Conservation (phyloP, 2,329 filamentous ascomycete species). For the Phaeosphaeriaceae sp. region DNA sequence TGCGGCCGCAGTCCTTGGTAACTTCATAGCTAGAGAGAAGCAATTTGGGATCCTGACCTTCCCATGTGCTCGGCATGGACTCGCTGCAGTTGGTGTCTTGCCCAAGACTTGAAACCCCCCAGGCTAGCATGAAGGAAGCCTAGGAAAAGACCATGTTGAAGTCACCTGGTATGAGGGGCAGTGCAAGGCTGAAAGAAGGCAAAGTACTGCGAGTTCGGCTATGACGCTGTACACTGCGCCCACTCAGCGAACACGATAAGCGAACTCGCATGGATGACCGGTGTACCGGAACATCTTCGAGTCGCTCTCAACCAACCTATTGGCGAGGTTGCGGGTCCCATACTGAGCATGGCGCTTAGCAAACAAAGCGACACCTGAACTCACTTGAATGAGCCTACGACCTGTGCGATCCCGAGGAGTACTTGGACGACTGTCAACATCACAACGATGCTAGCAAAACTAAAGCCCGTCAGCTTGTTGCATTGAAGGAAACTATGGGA, state of each 20-base stretch:
- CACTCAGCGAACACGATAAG: slow-evolving; percentile 3
- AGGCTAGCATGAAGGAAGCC: not conserved
- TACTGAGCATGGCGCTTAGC: not conserved
- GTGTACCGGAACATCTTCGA: not conserved
- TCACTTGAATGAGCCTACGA: slow-evolving; percentile 24
- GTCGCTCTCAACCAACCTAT: not conserved
- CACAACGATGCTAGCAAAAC: slow-evolving; percentile 29
- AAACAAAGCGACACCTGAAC: not conserved
- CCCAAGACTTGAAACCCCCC: not conserved
- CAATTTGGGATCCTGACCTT: not conserved
- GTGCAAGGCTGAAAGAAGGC: slow-evolving; percentile 8
- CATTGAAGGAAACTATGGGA: not conserved
- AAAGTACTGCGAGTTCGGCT: not conserved
- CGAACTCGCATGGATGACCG: slow-evolving; percentile 1
- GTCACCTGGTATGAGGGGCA: slow-evolving; percentile 1
- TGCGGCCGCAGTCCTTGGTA: slow-evolving; percentile 1
- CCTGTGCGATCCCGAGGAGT: slow-evolving; percentile 23
- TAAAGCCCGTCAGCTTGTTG: slow-evolving; percentile 5
- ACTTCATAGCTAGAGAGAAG: not conserved
- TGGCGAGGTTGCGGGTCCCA: not conserved
- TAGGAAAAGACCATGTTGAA: not conserved
- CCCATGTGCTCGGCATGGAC: not conserved
- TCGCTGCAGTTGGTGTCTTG: not conserved
- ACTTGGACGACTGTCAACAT: slow-evolving; percentile 27
- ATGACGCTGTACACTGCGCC: not conserved